Evolutionary conservation across 495 filamentous ascomycete genomes (phyloP).

Genomic region (Glarea lozoyensis): DNA sequence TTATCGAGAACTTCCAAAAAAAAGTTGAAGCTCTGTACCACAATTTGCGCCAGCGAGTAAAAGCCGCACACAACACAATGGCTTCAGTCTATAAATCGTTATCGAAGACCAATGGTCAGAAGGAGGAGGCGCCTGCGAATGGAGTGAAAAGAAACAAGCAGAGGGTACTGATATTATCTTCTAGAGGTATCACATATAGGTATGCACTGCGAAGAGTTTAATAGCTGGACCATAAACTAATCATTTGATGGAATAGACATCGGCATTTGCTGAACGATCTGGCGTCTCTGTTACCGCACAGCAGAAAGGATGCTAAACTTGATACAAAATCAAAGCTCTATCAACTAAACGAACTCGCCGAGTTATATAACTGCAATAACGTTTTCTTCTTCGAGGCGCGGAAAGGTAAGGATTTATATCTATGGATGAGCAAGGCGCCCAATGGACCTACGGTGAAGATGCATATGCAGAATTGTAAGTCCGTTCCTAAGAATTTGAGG

Average conservation of each 20-base stretch:
- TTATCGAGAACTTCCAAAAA: conserved; percentile 10
- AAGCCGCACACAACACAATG: conserved; percentile 47
- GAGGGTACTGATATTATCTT: conserved; percentile 80
- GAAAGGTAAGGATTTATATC: conserved; percentile 89
- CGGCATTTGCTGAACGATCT: conserved; percentile 90
- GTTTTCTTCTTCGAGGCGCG: conserved; percentile 93
- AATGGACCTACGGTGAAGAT: conserved; percentile 93
- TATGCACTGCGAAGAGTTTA: conserved; percentile 28
- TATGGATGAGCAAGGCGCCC: conserved; percentile 88
- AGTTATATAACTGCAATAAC: conserved; percentile 98
- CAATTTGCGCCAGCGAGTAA: conserved; percentile 12
- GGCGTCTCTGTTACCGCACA: conserved; percentile 79
- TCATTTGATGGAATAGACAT: conserved; percentile 46
- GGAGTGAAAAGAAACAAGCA: conserved; percentile 54
- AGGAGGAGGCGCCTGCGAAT: conserved; percentile 36
- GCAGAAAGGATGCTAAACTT: conserved; percentile 88
- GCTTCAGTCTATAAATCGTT: conserved; percentile 90
- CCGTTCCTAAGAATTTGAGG: conserved; percentile 18
- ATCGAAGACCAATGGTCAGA: conserved; percentile 49
- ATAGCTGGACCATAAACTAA: background rate
- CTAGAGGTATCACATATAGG: conserved; percentile 83
- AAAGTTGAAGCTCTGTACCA: conserved; percentile 5
- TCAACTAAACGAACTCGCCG: conserved; percentile 90
- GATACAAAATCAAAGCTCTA: conserved; percentile 92
- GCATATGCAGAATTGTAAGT: conserved; percentile 57